A percentile compares a stretch with the other conserved stretches of the same genome.
Evolutionary conservation across 495 filamentous ascomycete species (phyloP).

Genomic region (Pseudoneurospora amorphoporcata): DNA sequence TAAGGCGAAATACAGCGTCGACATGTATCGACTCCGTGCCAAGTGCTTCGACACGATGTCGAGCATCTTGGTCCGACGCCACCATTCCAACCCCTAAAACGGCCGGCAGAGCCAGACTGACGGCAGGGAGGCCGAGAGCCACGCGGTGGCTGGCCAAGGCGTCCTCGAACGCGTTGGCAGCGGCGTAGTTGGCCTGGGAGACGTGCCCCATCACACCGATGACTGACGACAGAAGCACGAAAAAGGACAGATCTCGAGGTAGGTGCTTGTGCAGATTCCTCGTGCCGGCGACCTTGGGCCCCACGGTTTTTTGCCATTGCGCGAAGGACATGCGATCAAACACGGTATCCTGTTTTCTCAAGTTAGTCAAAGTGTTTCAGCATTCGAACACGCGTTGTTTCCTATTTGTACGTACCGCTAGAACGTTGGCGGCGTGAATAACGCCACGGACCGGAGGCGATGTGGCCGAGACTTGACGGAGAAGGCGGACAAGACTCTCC

Average conservation of each 20-base stretch:
- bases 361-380: too few relatives aligned
- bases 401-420: neutral
- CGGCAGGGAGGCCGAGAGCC: slow-evolving; percentile 1
- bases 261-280: slow-evolving; percentile 38
- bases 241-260: slow-evolving; percentile 39
- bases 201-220: slow-evolving; percentile 35
- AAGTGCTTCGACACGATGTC: too few relatives aligned
- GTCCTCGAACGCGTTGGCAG: slow-evolving; percentile 43
- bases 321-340: neutral
- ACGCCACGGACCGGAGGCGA: slow-evolving; percentile 1
- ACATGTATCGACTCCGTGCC: too few relatives aligned
- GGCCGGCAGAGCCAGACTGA: neutral
- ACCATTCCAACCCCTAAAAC: too few relatives aligned
- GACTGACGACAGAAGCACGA: slow-evolving; percentile 42
- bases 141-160: slow-evolving; percentile 18
- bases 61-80: neutral
- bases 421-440: slow-evolving; percentile 2
- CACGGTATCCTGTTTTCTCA: neutral
- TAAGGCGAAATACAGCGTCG: too few relatives aligned
- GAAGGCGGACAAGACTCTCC: neutral
- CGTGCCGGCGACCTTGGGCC: slow-evolving; percentile 33
- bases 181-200: slow-evolving; percentile 43
- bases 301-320: slow-evolving; percentile 2
- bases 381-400: too few relatives aligned
- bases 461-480: neutral